phyloP scores from a whole-genome alignment of 306 rosid genomes.

The Rosa multiflora region DNA sequence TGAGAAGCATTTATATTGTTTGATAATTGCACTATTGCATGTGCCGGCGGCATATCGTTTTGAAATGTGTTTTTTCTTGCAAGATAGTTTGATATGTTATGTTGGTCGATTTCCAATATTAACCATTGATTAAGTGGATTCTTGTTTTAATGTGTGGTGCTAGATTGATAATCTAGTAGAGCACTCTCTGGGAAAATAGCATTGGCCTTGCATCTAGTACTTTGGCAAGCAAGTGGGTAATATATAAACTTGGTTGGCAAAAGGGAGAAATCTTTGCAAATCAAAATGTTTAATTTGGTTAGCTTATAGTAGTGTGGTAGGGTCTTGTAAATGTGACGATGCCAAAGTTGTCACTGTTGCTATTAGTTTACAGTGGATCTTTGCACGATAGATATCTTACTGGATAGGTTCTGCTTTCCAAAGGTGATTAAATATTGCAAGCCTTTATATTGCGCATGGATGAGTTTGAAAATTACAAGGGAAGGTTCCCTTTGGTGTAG shows the following conservation, averaged over 20 bases:
- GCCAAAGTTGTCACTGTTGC: background rate
- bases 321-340: background rate
- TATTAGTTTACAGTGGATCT: slow-evolving; percentile 4
- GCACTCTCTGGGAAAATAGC: background rate
- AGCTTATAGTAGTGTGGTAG: slow-evolving; percentile 1
- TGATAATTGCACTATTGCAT: slow-evolving; percentile 2
- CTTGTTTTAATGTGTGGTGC: background rate
- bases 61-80: background rate
- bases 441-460: slow-evolving; percentile 6
- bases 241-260: background rate
- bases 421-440: background rate
- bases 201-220: background rate
- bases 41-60: background rate
- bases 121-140: background rate
- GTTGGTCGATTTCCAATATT: background rate
- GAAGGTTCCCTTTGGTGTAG: background rate
- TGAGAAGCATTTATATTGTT: background rate
- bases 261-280: background rate
- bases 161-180: background rate
- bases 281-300: background rate
- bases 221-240: background rate
- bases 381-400: slow-evolving; percentile 2
- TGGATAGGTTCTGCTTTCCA: slow-evolving; percentile 4
- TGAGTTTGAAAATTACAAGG: background rate
- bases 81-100: background rate